These are phyloP conservation scores for Epichloe elymi DNA, from an alignment of 2,329 filamentous ascomycete genomes.

Conservation along the genomic window DNA sequence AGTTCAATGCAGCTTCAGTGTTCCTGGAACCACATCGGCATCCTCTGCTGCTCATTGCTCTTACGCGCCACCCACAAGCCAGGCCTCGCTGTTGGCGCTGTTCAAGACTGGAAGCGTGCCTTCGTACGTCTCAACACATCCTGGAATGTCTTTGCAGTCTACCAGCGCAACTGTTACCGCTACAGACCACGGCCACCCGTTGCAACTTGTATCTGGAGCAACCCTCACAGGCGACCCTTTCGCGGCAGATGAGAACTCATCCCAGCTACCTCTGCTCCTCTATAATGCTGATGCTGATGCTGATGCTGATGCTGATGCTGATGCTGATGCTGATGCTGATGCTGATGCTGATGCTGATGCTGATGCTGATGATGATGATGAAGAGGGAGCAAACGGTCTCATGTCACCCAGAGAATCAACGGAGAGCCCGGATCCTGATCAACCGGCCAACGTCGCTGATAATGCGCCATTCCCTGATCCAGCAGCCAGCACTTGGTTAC, in stretches of 20 bases:
- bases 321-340: too few species aligned
- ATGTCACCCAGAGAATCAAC: constrained; percentile 18
- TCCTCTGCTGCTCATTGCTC: not conserved
- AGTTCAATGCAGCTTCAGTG: constrained; percentile 20
- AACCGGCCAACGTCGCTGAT: constrained; percentile 2
- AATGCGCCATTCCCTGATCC: constrained; percentile 3
- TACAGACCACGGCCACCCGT: too few species aligned
- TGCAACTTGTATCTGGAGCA: too few species aligned
- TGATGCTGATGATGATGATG: not conserved
- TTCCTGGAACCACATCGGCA: not conserved
- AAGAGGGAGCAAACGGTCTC: constrained; percentile 12
- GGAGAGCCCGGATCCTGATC: constrained; percentile 15
- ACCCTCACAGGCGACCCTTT: too few species aligned
- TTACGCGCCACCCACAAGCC: not conserved
- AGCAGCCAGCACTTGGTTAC: not conserved
- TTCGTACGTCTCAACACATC: not conserved
- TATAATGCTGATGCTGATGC: too few species aligned
- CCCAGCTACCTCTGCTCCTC: too few species aligned
- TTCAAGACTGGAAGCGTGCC: not conserved
- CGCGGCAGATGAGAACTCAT: too few species aligned
- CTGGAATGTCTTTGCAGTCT: not conserved
- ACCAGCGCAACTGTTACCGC: too few species aligned
- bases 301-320: too few species aligned
- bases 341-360: too few species aligned
- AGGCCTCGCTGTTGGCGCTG: not conserved